Evolutionary conservation across 495 filamentous ascomycete species (phyloP).

Genomic region (Talaromyces liani): DNA sequence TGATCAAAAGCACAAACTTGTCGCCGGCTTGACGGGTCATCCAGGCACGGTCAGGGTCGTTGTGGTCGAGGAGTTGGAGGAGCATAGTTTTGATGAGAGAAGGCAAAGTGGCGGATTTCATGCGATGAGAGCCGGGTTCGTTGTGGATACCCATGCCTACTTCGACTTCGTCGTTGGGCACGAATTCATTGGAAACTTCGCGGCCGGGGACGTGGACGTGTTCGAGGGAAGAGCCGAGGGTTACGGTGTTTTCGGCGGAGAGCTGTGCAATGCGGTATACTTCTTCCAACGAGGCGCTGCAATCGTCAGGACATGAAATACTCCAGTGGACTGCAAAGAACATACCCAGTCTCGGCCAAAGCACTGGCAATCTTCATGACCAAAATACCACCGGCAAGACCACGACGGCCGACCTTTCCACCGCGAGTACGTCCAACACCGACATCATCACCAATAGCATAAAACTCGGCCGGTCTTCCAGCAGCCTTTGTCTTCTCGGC

Average conservation of each 20-base stretch:
- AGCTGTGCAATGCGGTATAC: conserved; percentile 64
- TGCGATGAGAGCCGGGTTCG: conserved; percentile 73
- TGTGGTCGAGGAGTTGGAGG: conserved; percentile 66
- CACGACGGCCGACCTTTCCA: conserved; percentile 87
- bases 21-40: conserved; percentile 55
- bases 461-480: conserved; percentile 79
- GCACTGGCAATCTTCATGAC: conserved; percentile 87
- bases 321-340: conserved; percentile 14
- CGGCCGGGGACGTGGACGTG: conserved; percentile 93
- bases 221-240: conserved; percentile 76
- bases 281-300: conserved; percentile 49
- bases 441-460: conserved; percentile 92
- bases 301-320: conserved; percentile 5
- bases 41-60: conserved; percentile 76
- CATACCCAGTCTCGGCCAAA: conserved; percentile 64
- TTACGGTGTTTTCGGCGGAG: conserved; percentile 69
- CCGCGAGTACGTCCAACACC: conserved; percentile 76
- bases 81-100: conserved; percentile 75
- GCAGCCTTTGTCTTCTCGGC: conserved; percentile 85
- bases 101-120: conserved; percentile 54
- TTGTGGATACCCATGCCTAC: conserved; percentile 99
- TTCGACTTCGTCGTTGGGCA: conserved; percentile 71
- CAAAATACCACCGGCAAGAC: conserved; percentile 84
- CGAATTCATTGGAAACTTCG: conserved; percentile 38
- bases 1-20: conserved; percentile 71